These are phyloP conservation scores for Pseudopithomyces chartarum DNA, from an alignment of 2,329 filamentous ascomycete species.

Conservation along the genomic window DNA sequence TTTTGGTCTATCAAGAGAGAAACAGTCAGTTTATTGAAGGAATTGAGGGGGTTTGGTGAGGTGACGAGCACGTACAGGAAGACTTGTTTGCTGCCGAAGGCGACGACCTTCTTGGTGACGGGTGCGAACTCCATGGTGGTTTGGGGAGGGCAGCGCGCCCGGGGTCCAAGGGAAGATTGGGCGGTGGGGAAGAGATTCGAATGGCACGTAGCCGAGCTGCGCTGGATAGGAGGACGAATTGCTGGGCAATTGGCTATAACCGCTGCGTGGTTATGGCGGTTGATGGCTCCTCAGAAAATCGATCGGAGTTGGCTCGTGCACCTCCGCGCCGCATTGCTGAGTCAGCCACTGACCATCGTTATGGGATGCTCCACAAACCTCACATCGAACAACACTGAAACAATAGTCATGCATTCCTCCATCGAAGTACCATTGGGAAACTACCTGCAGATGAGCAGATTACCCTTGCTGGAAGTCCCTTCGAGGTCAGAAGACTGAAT, in stretches of 20 bases:
- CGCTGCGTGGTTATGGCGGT: not conserved
- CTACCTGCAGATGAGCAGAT: no score
- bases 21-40: constrained; percentile 11
- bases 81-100: constrained; percentile 51
- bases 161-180: not conserved
- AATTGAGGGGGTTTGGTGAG: not conserved
- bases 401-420: no score
- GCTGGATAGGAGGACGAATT: not conserved
- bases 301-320: constrained; percentile 11
- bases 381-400: not conserved
- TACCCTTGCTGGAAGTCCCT: no score
- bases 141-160: not conserved
- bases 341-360: not conserved
- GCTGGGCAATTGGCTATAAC: not conserved
- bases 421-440: no score
- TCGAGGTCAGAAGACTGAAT: no score
- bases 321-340: constrained; percentile 9
- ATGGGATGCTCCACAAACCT: not conserved
- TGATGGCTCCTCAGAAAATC: constrained; percentile 21
- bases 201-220: not conserved
- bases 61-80: constrained; percentile 48
- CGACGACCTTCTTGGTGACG: constrained; percentile 40
- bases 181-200: not conserved
- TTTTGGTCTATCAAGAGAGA: constrained; percentile 65
- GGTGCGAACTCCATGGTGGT: constrained; percentile 34